These are phyloP conservation scores for Epithemia pelagica DNA, from an alignment of 108 stramenopile species.

Conservation along the genomic window DNA sequence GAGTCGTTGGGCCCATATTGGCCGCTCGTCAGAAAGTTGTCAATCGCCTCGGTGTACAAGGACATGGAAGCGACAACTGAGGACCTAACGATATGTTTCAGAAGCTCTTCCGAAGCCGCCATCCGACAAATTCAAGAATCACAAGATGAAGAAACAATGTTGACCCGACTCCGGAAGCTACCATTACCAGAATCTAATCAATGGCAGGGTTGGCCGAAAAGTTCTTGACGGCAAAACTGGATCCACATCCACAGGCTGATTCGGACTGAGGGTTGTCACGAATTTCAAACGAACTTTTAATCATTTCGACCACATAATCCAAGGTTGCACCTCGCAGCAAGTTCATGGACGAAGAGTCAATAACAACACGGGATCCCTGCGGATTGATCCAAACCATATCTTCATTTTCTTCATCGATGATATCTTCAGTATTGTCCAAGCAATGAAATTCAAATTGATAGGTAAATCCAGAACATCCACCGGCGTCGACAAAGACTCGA, in stretches of 20 bases:
- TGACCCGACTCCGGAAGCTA: no score
- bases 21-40: no score
- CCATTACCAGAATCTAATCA: no score
- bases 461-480: constrained; percentile 85
- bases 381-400: constrained; percentile 36
- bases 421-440: constrained; percentile 45
- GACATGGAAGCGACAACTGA: no score
- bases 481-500: constrained; percentile 82
- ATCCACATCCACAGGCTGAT: constrained; percentile 95
- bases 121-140: no score
- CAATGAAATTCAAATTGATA: constrained; percentile 64
- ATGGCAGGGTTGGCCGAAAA: constrained; percentile 84
- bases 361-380: constrained; percentile 40
- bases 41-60: no score
- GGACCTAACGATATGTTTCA: no score
- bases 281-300: constrained; percentile 90
- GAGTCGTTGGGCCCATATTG: no score
- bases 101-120: no score
- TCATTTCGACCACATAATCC: constrained; percentile 95
- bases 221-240: constrained; percentile 94
- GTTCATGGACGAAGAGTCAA: constrained; percentile 71
- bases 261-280: constrained; percentile 93
- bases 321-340: constrained; percentile 87
- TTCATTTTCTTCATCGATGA: constrained; percentile 20
- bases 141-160: no score